Base-by-base conservation (phyloP, 192 early-diverging fungal genomes). In the Backusella mclennaniae region DNA sequence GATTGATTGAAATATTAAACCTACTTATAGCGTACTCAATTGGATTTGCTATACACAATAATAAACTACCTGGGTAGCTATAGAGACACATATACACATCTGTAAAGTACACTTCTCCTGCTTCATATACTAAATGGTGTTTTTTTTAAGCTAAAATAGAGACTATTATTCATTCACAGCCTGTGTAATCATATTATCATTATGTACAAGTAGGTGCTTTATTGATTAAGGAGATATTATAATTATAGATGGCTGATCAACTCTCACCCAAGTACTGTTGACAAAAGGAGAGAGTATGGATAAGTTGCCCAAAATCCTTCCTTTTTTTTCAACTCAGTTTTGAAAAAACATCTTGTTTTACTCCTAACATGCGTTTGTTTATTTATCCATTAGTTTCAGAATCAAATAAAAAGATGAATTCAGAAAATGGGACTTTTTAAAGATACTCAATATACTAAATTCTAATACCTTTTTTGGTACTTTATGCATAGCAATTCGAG, bases 121-220 rank as follows among this genome's bases (percentile, higher is more conserved):
- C 46, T 49, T 49, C 15, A 49, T 39, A 39, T 39, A 39, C 38
- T 39, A 39, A 39, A 39, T 11, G 9, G 38, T 39, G 9, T 8
- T 39, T 39, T 39, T 39, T 39, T 39, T 39, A 3, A 39, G 38
- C 46, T 7, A 49, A 49, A 49, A n/a, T 63, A 23, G 53, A 23
- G n/a, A 26, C 21, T 56, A 9, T 56, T 63, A 63, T 63, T 9
- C 38, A 39, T 8, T 39, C 11, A 39, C 38, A 39, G 11, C 9
- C 38, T 39, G 0, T 39, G 38, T 39, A 11, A 21, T 56, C n/a
- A 21, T 56, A 56, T 8, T 63, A 29, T 26, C 9, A 26, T 63
- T 4, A 63, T 63, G 56, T 63, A 63, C 26, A 63, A 63, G 56
- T 63, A 63, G 56, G 56, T 63, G 56, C 11, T 63, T 63, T 63